Evolutionary conservation across 495 filamentous ascomycete genomes (phyloP).

Genomic region (Neurospora sp.): DNA sequence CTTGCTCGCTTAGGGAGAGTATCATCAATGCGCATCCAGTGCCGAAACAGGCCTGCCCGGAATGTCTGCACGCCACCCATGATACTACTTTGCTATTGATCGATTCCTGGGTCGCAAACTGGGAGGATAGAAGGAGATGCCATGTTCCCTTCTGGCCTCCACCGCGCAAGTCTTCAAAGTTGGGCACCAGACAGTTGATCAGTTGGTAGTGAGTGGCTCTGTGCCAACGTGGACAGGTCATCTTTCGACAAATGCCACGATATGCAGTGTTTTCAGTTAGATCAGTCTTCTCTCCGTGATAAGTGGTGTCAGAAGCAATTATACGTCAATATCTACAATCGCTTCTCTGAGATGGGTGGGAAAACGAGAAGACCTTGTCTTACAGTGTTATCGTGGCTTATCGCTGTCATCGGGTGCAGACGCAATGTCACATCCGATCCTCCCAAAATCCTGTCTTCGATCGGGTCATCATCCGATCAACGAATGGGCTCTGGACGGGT

Average conservation of each 20-base stretch:
- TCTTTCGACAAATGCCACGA: not conserved
- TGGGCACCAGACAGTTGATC: not conserved
- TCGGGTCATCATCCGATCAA: conserved; percentile 1
- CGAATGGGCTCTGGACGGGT: not conserved
- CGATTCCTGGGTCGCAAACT: not conserved
- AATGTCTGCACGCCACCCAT: not conserved
- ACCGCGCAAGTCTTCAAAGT: not conserved
- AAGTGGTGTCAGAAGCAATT: not conserved
- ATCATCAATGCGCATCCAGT: not conserved
- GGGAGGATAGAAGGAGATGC: not conserved
- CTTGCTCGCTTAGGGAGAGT: not conserved
- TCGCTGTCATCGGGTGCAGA: not conserved
- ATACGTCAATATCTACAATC: not conserved
- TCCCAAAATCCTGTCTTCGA: not conserved
- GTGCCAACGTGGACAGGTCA: not conserved
- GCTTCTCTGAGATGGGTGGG: not conserved
- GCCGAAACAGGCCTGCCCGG: not conserved
- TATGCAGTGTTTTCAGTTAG: too few species aligned
- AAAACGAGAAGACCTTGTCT: not conserved
- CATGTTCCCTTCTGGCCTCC: not conserved
- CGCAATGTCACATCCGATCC: conserved; percentile 9
- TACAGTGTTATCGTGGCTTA: not conserved
- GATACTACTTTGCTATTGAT: not conserved
- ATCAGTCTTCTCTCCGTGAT: too few species aligned
- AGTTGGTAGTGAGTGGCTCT: not conserved